These are phyloP conservation scores for Penicillium sp. DNA, from an alignment of 2,329 filamentous ascomycete genomes.

Conservation along the genomic window DNA sequence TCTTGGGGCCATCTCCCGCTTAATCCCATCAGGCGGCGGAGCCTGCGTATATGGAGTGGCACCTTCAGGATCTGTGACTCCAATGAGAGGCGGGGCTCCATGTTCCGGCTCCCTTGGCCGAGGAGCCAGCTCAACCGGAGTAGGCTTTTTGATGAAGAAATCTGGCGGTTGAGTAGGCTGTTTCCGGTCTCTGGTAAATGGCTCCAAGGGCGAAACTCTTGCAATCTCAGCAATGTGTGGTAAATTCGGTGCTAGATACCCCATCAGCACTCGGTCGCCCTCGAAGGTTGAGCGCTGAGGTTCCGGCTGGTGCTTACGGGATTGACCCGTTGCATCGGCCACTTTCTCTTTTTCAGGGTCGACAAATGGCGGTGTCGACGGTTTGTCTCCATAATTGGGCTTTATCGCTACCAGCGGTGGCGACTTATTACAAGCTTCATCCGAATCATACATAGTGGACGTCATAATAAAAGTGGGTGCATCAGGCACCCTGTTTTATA, in stretches of 20 bases:
- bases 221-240: constrained; percentile 65
- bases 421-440: constrained; percentile 40
- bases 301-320: constrained; percentile 38
- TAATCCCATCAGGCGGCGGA: not conserved
- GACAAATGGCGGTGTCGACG: constrained; percentile 38
- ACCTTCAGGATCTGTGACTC: not conserved
- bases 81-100: not conserved
- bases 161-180: constrained; percentile 4
- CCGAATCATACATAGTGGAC: constrained; percentile 43
- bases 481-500: constrained; percentile 8
- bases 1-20: not conserved
- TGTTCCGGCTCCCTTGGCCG: not conserved
- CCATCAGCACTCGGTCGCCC: constrained; percentile 62
- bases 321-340: constrained; percentile 25
- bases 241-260: constrained; percentile 63
- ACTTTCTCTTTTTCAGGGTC: constrained; percentile 24
- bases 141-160: not conserved
- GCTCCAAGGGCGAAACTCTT: constrained; percentile 52
- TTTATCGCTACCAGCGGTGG: constrained; percentile 36
- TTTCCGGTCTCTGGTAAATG: constrained; percentile 33
- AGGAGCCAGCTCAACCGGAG: not conserved
- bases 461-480: constrained; percentile 30
- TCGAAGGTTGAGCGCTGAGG: constrained; percentile 54
- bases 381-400: constrained; percentile 34
- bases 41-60: not conserved